Evolutionary conservation across 139 green algal genomes (phyloP).

Genomic region (Coelastrella sp.): DNA sequence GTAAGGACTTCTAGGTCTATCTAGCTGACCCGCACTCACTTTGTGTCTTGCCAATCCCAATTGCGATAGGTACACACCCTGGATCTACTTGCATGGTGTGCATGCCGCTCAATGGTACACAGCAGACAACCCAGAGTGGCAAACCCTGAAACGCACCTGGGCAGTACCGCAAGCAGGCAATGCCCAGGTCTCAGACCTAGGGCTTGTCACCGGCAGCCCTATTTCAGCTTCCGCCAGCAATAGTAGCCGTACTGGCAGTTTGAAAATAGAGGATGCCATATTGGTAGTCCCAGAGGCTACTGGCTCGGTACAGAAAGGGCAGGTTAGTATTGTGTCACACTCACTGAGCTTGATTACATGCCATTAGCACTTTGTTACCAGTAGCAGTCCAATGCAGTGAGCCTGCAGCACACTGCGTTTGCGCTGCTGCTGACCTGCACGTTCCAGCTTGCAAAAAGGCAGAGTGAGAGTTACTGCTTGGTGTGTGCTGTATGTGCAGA

Average conservation of each 20-base stretch:
- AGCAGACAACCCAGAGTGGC: conserved; percentile 4
- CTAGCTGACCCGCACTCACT: too few relatives aligned
- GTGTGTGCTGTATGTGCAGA: background rate
- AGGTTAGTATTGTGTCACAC: too few relatives aligned
- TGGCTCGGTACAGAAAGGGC: background rate
- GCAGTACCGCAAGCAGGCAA: background rate
- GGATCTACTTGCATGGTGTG: conserved; percentile 1
- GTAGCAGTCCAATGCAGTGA: too few relatives aligned
- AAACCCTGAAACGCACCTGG: background rate
- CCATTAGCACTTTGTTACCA: background rate
- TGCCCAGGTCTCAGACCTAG: background rate
- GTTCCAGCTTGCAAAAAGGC: too few relatives aligned
- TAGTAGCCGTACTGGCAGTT: background rate
- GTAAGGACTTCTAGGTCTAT: too few relatives aligned
- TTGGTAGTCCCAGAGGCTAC: conserved; percentile 13
- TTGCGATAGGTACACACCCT: conserved; percentile 4
- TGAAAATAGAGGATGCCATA: background rate
- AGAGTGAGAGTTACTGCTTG: background rate
- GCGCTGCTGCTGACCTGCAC: too few relatives aligned
- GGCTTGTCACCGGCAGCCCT: background rate
- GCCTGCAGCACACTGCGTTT: background rate
- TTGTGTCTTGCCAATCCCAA: too few relatives aligned
- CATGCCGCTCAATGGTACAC: conserved; percentile 1
- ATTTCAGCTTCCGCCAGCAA: background rate
- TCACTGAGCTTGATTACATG: too few relatives aligned